phyloP scores from a whole-genome alignment of 129 eudicot genomes.

The Chrysanthemum seticuspe region DNA sequence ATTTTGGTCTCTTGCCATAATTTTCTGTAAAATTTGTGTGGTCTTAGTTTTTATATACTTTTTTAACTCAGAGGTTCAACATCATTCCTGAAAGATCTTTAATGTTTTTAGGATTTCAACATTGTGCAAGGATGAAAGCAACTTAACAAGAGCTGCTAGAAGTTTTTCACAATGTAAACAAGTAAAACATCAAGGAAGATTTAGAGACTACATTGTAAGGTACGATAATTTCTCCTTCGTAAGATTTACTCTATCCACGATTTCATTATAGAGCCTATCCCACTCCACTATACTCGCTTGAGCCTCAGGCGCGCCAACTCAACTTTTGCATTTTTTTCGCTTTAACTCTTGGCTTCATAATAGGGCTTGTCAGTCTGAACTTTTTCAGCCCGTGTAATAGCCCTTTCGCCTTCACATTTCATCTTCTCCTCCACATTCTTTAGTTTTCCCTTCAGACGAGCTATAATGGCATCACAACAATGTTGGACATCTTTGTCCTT shows the following conservation, averaged over 20 bases:
- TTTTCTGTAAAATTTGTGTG: too few species aligned
- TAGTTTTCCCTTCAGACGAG: not conserved
- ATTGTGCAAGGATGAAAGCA: too few species aligned
- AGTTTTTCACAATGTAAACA: not conserved
- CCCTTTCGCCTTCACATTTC: not conserved
- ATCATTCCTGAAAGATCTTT: too few species aligned
- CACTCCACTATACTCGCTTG: not conserved
- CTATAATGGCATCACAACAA: too few species aligned
- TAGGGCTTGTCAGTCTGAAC: not conserved
- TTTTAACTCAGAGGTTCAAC: too few species aligned
- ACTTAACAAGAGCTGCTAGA: not conserved
- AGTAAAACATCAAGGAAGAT: not conserved
- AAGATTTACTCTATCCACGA: not conserved
- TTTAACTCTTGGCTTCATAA: not conserved
- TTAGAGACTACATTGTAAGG: not conserved
- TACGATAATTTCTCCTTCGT: not conserved
- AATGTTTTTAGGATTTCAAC: too few species aligned
- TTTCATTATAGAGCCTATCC: not conserved
- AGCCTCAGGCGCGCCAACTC: not conserved
- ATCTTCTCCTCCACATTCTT: not conserved
- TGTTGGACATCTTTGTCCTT: too few species aligned
- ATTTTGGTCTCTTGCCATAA: too few species aligned
- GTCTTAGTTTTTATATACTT: too few species aligned
- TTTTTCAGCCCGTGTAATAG: not conserved
- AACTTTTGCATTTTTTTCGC: not conserved